A percentile compares a stretch with the other conserved stretches of the same genome.
phyloP scores from a whole-genome alignment of 768 basidiomycete genomes.

The Flagelloscypha sp. region DNA sequence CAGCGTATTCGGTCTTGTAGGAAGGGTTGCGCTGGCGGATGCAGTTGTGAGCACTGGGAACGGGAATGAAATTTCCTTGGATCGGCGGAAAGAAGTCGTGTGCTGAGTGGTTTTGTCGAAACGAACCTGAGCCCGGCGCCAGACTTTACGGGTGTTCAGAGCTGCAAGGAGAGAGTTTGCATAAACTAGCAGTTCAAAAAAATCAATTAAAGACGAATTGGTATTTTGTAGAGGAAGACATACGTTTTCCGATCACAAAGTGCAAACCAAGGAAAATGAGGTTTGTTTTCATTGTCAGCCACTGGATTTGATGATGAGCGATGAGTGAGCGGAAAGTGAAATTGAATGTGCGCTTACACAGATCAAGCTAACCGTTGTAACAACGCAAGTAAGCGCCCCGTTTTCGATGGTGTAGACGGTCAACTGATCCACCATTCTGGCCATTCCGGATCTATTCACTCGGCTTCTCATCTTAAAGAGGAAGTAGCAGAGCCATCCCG shows the following conservation, averaged over 20 bases:
- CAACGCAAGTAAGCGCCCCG: conserved; percentile 25
- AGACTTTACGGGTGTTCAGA: too few relatives aligned
- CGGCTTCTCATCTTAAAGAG: conserved; percentile 16
- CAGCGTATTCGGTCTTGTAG: too few relatives aligned
- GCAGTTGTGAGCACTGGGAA: too few relatives aligned
- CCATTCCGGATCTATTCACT: conserved; percentile 18
- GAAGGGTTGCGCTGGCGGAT: too few relatives aligned
- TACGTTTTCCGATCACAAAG: conserved; percentile 41
- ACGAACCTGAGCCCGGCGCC: too few relatives aligned
- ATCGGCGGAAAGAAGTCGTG: too few relatives aligned
- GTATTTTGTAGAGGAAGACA: conserved; percentile 3
- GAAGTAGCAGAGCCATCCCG: conserved; percentile 23
- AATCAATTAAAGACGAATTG: too few relatives aligned
- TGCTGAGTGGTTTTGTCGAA: too few relatives aligned
- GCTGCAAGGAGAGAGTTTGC: conserved; percentile 45
- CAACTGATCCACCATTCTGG: conserved; percentile 22
- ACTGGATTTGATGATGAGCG: conserved; percentile 13
- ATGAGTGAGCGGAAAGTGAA: conserved; percentile 2
- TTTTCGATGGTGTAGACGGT: conserved; percentile 30
- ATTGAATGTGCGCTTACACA: conserved; percentile 19
- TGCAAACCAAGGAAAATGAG: conserved; percentile 41
- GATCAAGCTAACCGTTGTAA: conserved; percentile 26
- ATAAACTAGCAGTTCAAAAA: too few relatives aligned
- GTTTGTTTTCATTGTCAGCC: conserved; percentile 29
- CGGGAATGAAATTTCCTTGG: too few relatives aligned